These are phyloP conservation scores for Diutina catenulata DNA, from an alignment of 1,139 yeast species.

Conservation along the genomic window DNA sequence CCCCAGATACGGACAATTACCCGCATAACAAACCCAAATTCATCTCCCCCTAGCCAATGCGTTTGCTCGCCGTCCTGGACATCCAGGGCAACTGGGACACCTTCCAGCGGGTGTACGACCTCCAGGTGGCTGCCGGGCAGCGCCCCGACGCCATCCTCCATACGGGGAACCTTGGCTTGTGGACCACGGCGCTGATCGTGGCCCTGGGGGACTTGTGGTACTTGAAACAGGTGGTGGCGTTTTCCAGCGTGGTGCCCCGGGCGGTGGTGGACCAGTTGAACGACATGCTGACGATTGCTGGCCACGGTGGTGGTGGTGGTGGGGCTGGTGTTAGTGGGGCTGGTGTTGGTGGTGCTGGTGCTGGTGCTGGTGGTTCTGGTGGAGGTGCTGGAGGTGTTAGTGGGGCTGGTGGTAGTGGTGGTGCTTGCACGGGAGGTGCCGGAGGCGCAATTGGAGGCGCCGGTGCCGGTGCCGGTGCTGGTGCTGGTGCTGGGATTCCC, in stretches of 20 bases:
- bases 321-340: background rate
- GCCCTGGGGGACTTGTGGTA: conserved; percentile 41
- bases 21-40: background rate
- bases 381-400: too few relatives aligned
- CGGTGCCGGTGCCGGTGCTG: too few relatives aligned
- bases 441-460: conserved; percentile 46
- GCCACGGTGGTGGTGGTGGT: background rate
- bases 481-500: too few relatives aligned
- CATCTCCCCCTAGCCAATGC: conserved; percentile 1
- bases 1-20: too few relatives aligned
- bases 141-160: conserved; percentile 37
- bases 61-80: conserved; percentile 11
- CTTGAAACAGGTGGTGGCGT: conserved; percentile 56
- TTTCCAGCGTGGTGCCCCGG: conserved; percentile 47
- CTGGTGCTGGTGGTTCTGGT: too few relatives aligned
- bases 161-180: conserved; percentile 74
- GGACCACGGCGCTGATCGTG: conserved; percentile 45
- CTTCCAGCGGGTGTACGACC: conserved; percentile 6
- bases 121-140: background rate
- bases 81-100: conserved; percentile 23
- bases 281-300: conserved; percentile 29
- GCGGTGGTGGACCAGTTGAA: conserved; percentile 34
- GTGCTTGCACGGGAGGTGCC: background rate
- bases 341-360: conserved; percentile 11
- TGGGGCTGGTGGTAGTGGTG: background rate